These are phyloP conservation scores for Paulownia fortunei DNA, from an alignment of 257 asterid species.

Conservation along the genomic window DNA sequence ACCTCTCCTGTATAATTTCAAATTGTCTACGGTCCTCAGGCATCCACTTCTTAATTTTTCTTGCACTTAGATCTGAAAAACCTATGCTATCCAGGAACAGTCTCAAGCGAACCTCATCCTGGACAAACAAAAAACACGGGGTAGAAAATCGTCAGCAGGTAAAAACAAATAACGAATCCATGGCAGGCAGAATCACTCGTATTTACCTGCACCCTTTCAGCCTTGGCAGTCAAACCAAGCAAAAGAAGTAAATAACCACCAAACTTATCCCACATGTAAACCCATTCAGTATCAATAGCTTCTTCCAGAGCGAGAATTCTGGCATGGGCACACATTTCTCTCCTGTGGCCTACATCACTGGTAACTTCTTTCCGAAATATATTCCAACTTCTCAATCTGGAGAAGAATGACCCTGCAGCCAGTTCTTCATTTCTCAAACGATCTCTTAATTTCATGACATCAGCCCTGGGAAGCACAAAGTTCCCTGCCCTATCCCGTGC, in stretches of 20 bases:
- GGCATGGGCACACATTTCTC: slow-evolving; percentile 99
- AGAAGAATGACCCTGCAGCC: slow-evolving; percentile 83
- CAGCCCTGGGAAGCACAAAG: slow-evolving; percentile 98
- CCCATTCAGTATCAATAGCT: slow-evolving; percentile 99
- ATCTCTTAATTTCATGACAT: slow-evolving; percentile 96
- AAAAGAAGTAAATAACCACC: slow-evolving; percentile 98
- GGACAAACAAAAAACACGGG: slow-evolving; percentile 32
- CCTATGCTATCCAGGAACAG: slow-evolving; percentile 98
- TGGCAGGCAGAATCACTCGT: slow-evolving; percentile 26
- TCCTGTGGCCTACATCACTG: slow-evolving; percentile 83
- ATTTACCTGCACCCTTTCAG: slow-evolving; percentile 96
- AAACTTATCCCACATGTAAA: slow-evolving; percentile 99
- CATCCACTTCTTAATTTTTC: slow-evolving; percentile 94
- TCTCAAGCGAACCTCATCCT: slow-evolving; percentile 98
- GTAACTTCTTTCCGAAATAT: slow-evolving; percentile 71
- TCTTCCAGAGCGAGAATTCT: slow-evolving; percentile 96
- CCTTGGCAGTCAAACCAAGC: slow-evolving; percentile 99
- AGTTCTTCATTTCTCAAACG: slow-evolving; percentile 96
- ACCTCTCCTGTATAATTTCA: slow-evolving; percentile 99
- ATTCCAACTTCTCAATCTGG: slow-evolving; percentile 66
- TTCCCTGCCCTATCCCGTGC: slow-evolving; percentile 95
- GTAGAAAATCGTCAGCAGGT: slow-evolving; percentile 13
- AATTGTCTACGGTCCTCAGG: slow-evolving; percentile 98
- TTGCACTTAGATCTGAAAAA: slow-evolving; percentile 95
- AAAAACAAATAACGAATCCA: slow-evolving; percentile 22